Base-by-base conservation (phyloP, 768 basidiomycete species). In the Chalciporus chontae region DNA sequence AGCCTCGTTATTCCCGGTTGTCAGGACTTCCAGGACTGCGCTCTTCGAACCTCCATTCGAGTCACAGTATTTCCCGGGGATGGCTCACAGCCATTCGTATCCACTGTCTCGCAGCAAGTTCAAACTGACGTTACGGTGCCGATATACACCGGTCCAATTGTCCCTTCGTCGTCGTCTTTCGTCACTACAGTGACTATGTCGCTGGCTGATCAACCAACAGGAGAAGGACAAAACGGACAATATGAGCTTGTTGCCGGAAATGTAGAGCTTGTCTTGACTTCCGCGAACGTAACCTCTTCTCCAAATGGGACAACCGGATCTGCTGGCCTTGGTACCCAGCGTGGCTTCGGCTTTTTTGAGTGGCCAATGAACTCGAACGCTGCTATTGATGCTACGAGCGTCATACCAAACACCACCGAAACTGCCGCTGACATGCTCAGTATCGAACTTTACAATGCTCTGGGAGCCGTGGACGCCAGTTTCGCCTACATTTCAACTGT, bases 1-100 rank as follows among this genome's bases (percentile, higher is more conserved):
- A 88, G 85, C 68, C 63, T 98, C 37, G 76, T 90, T 39, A 77
- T 95, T 14, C 96, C 96, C 0, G 94, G 94, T 11, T 99, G 96
- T 69, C 71, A 73, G 3, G 70, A 82, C 49, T 79, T 93, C 60
- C 81, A 85, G 53, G 88, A 95, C 60, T 99, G 96, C 62, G 74
- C 68, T 14, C 67, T 73, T 21, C 84, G 96, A 14, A 96, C 94
- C 0, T 80, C 79, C 5, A 94, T 97, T 38, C 75, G 84, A 52
- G 79, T 96, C 47, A 84, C 84, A 2, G 84, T 95, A 23, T 90
- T 88, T 68, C 89, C 91, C 8, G 87, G 87, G 0, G 76, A 76
- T 24, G 81, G 80, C 19, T 73, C 84, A 17, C 59, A 77, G 17
- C 86, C 90, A 0, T 80, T 69, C 53, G 80, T 88, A 31, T 80